Evolutionary conservation across 164 flowering plant species (phyloP), one percentile per base, ranked within the genome.

Genomic region (Pachysandra terminalis): DNA sequence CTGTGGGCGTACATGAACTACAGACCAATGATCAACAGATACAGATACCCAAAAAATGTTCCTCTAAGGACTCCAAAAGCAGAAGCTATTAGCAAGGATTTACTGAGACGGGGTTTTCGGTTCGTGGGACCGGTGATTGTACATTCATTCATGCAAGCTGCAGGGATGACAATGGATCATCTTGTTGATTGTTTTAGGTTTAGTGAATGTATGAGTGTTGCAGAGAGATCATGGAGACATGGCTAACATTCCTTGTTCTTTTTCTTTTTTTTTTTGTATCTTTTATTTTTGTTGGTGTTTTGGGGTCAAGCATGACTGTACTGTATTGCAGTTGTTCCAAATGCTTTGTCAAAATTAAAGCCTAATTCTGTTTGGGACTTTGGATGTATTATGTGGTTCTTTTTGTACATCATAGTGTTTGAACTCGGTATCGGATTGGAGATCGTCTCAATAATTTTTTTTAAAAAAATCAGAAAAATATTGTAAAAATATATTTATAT

Each of bases 81-180:
- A 21, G 97, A 91, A 71, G 77, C 81, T 59, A 77, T 94, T 1
- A 94, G 97, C 86, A 88, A 72, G 75, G 97, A 91, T 48, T 65
- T 94, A 62, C 15, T 83, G 35, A 82, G 82, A 72, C 78, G 85
- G 17, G 97, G 98, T 25, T 94, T 91, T 62, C 77, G 97, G 25
- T 78, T 85, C 0, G 96, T 84, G 0, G 98, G 98, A 5, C 97
- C 97, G 0, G 94, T 90, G 67, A 90, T 90, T 45, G 82, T 87
- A 10, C 77, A 85, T 35, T 86, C 98, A 1, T 91, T 91, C 82
- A 91, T 91, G 93, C 96, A 94, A 73, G 98, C 93, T 27, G 80
- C 95, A 1, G 98, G 97, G 35, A 74, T 94, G 81, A 83, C 92
- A 0, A 87, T 85, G 23, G 97, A 94, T 81, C 97, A 94, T 72